phyloP scores from a whole-genome alignment of 148 eudicot species.

The Hydrangea macrophylla region DNA sequence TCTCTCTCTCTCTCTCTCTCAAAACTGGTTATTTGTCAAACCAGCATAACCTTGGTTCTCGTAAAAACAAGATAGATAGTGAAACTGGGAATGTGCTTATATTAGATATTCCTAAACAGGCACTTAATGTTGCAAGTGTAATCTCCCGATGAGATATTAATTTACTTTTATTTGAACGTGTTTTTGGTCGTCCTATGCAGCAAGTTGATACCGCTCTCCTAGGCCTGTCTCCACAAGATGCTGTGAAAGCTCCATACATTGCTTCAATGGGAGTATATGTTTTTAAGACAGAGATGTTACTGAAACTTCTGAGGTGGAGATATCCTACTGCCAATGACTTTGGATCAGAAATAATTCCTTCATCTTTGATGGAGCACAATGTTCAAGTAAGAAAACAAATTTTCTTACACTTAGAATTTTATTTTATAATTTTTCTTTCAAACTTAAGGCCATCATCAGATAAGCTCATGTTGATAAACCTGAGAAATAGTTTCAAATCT shows the following conservation, averaged over 20 bases:
- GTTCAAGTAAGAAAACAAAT: constrained; percentile 57
- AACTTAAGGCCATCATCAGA: background rate
- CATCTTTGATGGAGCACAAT: constrained; percentile 59
- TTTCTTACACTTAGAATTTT: background rate
- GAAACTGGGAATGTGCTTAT: too few species aligned
- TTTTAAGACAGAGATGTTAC: constrained; percentile 66
- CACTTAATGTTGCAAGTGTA: background rate
- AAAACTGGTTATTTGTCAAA: too few species aligned
- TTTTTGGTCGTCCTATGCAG: constrained; percentile 36
- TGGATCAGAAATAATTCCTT: constrained; percentile 90
- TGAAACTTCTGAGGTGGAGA: constrained; percentile 59
- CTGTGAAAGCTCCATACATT: constrained; percentile 62
- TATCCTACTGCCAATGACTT: constrained; percentile 83
- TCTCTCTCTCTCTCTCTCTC: too few species aligned
- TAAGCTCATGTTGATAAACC: too few species aligned
- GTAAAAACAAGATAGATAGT: too few species aligned
- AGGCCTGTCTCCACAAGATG: constrained; percentile 69
- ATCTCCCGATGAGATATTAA: background rate
- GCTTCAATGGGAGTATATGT: constrained; percentile 99
- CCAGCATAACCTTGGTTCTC: too few species aligned
- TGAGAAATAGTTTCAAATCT: too few species aligned
- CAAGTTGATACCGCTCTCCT: constrained; percentile 80
- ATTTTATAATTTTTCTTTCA: too few species aligned
- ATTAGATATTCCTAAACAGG: too few species aligned
- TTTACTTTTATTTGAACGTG: background rate